These are phyloP conservation scores for Candida glucosophila DNA, from an alignment of 1,139 yeast species.

Conservation along the genomic window DNA sequence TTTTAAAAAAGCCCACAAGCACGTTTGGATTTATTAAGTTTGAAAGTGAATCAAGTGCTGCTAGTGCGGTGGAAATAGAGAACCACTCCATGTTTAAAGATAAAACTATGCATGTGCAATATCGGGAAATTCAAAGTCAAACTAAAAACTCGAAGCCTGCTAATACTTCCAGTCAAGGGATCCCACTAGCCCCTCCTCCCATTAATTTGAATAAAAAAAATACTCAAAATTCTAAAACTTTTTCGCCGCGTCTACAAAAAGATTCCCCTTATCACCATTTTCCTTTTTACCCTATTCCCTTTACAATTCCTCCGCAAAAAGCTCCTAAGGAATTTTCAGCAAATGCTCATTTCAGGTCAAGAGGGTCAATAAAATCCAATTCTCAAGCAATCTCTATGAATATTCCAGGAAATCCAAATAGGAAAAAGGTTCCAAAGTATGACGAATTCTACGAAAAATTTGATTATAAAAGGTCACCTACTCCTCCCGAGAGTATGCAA, in stretches of 20 bases:
- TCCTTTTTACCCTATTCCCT: conserved; percentile 6
- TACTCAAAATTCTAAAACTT: conserved; percentile 1
- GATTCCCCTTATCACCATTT: conserved; percentile 3
- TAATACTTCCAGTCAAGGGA: too few species aligned
- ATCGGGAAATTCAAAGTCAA: conserved; percentile 46
- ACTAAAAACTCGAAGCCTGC: conserved; percentile 2
- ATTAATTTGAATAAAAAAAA: conserved; percentile 44
- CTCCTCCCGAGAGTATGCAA: conserved; percentile 8
- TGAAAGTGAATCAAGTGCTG: conserved; percentile 62
- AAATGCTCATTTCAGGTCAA: background rate
- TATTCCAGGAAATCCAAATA: conserved; percentile 3
- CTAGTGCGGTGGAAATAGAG: conserved; percentile 73
- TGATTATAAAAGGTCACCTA: conserved; percentile 6
- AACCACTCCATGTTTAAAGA: conserved; percentile 69
- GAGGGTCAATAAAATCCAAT: too few species aligned
- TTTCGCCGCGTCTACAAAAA: conserved; percentile 3
- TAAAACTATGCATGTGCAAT: conserved; percentile 78
- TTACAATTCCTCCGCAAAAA: conserved; percentile 5
- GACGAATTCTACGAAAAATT: conserved; percentile 2
- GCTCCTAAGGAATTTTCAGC: too few species aligned
- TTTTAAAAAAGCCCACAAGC: conserved; percentile 40
- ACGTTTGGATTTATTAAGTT: conserved; percentile 70
- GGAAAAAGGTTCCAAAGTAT: conserved; percentile 1
- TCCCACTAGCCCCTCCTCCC: conserved; percentile 68
- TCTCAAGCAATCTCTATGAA: too few species aligned